These are phyloP conservation scores for Globisporangium nodosum DNA, from an alignment of 352 stramenopile genomes.

Conservation along the genomic window DNA sequence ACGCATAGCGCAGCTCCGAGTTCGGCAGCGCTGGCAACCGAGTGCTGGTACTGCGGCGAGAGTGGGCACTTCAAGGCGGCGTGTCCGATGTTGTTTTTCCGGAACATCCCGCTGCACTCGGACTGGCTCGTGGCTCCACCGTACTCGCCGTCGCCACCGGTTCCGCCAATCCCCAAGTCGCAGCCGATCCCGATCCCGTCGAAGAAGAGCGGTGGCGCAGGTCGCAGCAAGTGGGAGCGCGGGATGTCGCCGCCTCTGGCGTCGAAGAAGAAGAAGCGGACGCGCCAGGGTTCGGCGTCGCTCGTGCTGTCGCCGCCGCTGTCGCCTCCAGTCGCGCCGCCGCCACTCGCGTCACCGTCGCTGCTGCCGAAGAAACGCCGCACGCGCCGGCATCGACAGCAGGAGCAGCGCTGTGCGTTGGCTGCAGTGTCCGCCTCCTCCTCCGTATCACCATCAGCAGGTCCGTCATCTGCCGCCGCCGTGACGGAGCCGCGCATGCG, in stretches of 20 bases:
- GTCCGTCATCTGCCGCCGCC: not conserved
- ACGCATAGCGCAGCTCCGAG: not conserved
- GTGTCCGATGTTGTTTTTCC: conserved; percentile 65
- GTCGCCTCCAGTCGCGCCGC: conserved; percentile 17
- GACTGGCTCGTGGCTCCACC: conserved; percentile 7
- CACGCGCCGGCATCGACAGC: conserved; percentile 27
- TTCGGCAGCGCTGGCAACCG: conserved; percentile 21
- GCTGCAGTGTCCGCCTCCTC: conserved; percentile 17
- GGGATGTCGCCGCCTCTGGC: conserved; percentile 22
- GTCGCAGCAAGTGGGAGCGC: conserved; percentile 25
- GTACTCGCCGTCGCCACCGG: not conserved
- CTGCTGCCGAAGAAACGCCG: conserved; percentile 24
- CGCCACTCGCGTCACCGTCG: conserved; percentile 21
- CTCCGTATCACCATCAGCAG: not conserved
- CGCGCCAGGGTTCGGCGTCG: conserved; percentile 30
- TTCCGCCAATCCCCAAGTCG: not conserved
- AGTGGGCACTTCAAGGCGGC: conserved; percentile 67
- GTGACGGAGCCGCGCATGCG: not conserved
- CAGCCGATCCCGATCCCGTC: conserved; percentile 5
- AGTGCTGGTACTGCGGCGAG: conserved; percentile 80
- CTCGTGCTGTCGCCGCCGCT: conserved; percentile 19
- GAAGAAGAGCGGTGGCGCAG: conserved; percentile 19
- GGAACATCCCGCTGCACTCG: conserved; percentile 32
- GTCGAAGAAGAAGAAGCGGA: conserved; percentile 62
- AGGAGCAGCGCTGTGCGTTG: conserved; percentile 22